Base-by-base conservation (phyloP, 768 basidiomycete genomes). In the Dentipellis fragilis region DNA sequence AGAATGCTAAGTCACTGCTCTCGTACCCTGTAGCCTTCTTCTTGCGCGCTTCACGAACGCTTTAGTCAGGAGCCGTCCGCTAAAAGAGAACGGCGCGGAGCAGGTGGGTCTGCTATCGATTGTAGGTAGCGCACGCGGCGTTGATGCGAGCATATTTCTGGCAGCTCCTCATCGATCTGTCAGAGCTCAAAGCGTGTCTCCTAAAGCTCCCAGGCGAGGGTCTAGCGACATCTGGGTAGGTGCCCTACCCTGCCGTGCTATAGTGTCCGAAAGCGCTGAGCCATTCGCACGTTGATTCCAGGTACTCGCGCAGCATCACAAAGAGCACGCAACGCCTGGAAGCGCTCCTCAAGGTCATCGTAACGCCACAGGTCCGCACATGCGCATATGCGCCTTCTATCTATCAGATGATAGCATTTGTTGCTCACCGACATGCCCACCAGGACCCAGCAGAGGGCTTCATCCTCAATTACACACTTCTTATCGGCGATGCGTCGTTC, bases 381-480 rank as follows among this genome's bases (percentile, higher is more conserved):
- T 50, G 36, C 57, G 86, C 73, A 10, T 9, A 17, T 50, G 36
- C 29, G 29, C 29, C 29, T 29, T 29, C 29, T 29, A 29, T 29
- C 23, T 9, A 17, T 16, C 38, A 29, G 49, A 49, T 50, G 29
- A 29, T 29, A 29, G 39, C 34, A 19, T 51, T 17, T 54, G 51
- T 29, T 40, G 29, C 23, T 51, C 37, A 60, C 47, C 23, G 51
- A 42, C 47, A 54, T 22, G 8, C 55, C 35, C n/a, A 57, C 0
- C 52, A 95, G 86, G 90, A 94, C 64, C 93, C 95, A 14, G 75
- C 90, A 1, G 93, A 95, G 67, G 91, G 88, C 2, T 98, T 99
- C 65, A 90, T 98, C 58, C 77, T 93, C 54, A 97, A 97, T 65
- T 99, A 98, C 66, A 93, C 91, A 8, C 77, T 97, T 22, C 78